phyloP scores from a whole-genome alignment of 139 green algal species.

The Coelastrella sp. region DNA sequence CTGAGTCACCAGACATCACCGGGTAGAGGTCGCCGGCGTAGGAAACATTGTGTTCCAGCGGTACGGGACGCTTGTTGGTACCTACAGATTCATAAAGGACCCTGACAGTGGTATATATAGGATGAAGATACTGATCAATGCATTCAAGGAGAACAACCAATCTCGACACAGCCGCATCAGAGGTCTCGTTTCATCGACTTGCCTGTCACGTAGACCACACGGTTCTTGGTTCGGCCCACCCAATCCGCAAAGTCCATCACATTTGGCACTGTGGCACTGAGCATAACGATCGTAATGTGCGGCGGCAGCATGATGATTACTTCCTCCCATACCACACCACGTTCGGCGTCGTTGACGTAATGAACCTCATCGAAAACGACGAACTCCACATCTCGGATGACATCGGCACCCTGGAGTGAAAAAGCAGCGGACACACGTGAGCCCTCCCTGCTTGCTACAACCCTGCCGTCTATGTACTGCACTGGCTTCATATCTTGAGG shows the following conservation, averaged over 20 bases:
- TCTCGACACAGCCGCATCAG: background rate
- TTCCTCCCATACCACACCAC: conserved; percentile 85
- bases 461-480: no score
- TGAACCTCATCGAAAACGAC: conserved; percentile 99
- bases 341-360: conserved; percentile 96
- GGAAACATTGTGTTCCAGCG: conserved; percentile 95
- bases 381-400: conserved; percentile 96
- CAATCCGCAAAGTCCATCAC: conserved; percentile 98
- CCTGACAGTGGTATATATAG: background rate
- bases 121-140: background rate
- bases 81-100: conserved; percentile 52
- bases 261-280: conserved; percentile 98
- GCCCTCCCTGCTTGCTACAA: no score
- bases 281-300: conserved; percentile 93
- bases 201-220: conserved; percentile 88
- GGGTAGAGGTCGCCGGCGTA: conserved; percentile 84
- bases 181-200: no score
- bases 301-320: conserved; percentile 99
- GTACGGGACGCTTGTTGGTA: conserved; percentile 91
- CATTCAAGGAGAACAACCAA: background rate
- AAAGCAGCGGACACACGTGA: background rate
- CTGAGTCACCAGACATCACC: conserved; percentile 18
- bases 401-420: conserved; percentile 77
- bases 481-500: no score
- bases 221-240: conserved; percentile 95